phyloP scores from a whole-genome alignment of 495 filamentous ascomycete species.

The Neurospora tetraspora region DNA sequence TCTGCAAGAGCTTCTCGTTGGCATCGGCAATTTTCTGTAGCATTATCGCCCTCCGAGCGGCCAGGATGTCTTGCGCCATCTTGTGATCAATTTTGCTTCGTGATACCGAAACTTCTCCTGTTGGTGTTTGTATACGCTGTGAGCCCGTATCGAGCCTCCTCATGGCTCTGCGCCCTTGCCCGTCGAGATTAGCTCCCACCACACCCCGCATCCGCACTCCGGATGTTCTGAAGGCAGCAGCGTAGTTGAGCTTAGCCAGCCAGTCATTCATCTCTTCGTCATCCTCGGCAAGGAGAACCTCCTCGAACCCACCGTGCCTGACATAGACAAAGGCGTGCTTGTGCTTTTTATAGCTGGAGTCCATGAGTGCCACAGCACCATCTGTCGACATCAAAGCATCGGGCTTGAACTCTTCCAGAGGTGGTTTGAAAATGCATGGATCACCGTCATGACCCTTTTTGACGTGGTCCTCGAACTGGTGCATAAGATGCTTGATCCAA shows the following conservation, averaged over 20 bases:
- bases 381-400: conserved; percentile 87
- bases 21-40: conserved; percentile 70
- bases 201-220: conserved; percentile 87
- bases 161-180: conserved; percentile 63
- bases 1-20: conserved; percentile 65
- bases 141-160: conserved; percentile 51
- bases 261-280: conserved; percentile 95
- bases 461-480: conserved; percentile 71
- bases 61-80: conserved; percentile 72
- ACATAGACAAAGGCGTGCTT: conserved; percentile 92
- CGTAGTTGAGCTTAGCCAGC: conserved; percentile 93
- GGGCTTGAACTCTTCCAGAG: conserved; percentile 82
- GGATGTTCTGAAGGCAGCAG: conserved; percentile 82
- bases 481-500: conserved; percentile 86
- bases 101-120: conserved; percentile 57
- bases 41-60: conserved; percentile 74
- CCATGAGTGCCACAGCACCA: conserved; percentile 79
- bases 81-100: conserved; percentile 65
- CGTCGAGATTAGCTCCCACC: conserved; percentile 76
- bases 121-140: conserved; percentile 55
- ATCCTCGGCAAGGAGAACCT: conserved; percentile 79
- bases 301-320: conserved; percentile 79
- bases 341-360: conserved; percentile 85
- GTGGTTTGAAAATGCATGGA: conserved; percentile 80
- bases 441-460: conserved; percentile 54